Evolutionary conservation across 23 red algal species (phyloP), one percentile per base, ranked within the genome.

Genomic region (Porphyridium purpureum): DNA sequence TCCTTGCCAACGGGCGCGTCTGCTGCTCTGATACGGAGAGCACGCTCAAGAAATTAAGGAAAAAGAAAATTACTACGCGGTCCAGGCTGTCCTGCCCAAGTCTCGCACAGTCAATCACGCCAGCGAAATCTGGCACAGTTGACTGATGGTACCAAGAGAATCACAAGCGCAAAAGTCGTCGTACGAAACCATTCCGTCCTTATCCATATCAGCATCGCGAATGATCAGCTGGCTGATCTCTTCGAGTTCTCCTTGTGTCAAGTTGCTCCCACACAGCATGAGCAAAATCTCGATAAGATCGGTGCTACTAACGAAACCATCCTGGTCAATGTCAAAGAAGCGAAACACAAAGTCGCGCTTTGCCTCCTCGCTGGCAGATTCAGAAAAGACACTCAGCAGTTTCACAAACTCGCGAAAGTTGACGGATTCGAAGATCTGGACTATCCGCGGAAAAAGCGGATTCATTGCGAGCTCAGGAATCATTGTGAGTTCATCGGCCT

Each of bases 381-480:
- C 21, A 14, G 64, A 64, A 59, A 83, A 86, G 6, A 74, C 76
- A 48, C 50, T 55, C 20, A 95, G 62, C 35, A 72, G 52, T 6
- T 49, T 35, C 26, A 85, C 88, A 64, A 95, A 95, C 60, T 95
- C 64, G 7, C 36, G 61, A 59, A 95, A 95, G 53, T 95, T 95
- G 32, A 70, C 75, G 54, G 62, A 69, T 35, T 95, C 65, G 47
- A 95, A 82, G 5, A 95, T 21, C 14, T 61, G 35, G 15, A 86
- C 42, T 7, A 95, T 67, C 9, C 88, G 88, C n/a, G 88, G 88
- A 32, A 80, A 62, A 8, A 95, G 61, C 3, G 88, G 88, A 33
- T 95, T 95, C 88, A 95, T 95, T 11, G 88, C 71, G n/a, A 95
- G 62, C 58, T 95, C 88, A 20, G 88, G 88, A 38, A 95, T 77